Evolutionary conservation across 768 basidiomycete genomes (phyloP), one percentile per base, ranked within the genome.

Genomic region (Neoboletus magnificus): DNA sequence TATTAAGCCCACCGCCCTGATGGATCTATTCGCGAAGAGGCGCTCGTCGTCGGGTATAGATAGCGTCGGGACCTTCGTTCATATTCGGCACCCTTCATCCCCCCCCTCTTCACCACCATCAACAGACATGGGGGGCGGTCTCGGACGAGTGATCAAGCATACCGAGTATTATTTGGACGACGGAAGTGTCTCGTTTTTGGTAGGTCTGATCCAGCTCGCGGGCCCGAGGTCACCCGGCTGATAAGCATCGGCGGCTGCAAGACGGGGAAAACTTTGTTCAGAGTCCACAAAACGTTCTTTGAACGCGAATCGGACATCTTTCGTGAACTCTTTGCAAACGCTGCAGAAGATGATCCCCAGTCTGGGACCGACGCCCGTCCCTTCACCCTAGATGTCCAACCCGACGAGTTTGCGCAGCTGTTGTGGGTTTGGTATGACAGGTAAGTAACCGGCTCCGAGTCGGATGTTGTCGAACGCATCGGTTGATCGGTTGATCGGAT

Each of bases 351-450:
- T 0, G 62, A 61, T 0, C 65, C 64, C 0, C 79, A 73, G 0
- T 66, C 73, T 0, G 66, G 64, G 10, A 64, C 63, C 0, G 80
- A 81, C 18, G 66, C 61, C 0, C 71, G 65, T 16, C 77, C 82
- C 0, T 74, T 82, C n/a, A 67, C 74, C 1, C 68, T 87, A 5
- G 69, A 76, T 13, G 73, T 76, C 1, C 70, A 68, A 1, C 64
- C 74, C 0, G 66, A 72, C 0, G 82, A 84, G 0, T 83, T 86
- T 42, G 73, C 73, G 0, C 73, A 74, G 0, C 77, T 87, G 1
- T 54, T 84, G 0, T 84, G 80, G 81, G 77, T 86, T 0, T 83
- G 85, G 57, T 87, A 86, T 20, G 80, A 84, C 20, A 70, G 73
- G 85, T 85, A 52, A 39, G 48, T 25, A 13, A 2, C 15, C 13